These are phyloP conservation scores for Sabuloglossum arenarium DNA, from an alignment of 495 filamentous ascomycete genomes.

Conservation along the genomic window DNA sequence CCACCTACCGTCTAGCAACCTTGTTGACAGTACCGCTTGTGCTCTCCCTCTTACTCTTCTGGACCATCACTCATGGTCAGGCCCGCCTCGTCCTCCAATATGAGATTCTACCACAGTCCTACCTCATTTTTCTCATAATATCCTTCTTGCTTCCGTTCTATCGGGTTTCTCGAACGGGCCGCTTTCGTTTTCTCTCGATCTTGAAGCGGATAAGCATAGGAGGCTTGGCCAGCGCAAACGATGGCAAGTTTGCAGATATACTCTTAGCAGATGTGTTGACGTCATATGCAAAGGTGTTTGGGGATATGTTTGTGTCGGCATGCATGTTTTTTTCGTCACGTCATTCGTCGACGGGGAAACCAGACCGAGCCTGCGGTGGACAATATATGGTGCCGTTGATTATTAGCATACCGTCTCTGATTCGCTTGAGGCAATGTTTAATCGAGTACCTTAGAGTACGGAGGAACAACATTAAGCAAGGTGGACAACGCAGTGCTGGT, in stretches of 20 bases:
- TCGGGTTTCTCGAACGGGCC: conserved; percentile 46
- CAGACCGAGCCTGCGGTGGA: conserved; percentile 64
- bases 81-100: conserved; percentile 43
- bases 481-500: conserved; percentile 24
- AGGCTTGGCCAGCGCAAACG: conserved; percentile 55
- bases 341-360: conserved; percentile 52
- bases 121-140: conserved; percentile 46
- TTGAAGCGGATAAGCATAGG: conserved; percentile 56
- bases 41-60: conserved; percentile 59
- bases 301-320: conserved; percentile 65
- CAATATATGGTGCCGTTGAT: conserved; percentile 55
- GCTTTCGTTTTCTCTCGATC: conserved; percentile 48
- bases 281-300: conserved; percentile 78
- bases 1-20: conserved; percentile 63
- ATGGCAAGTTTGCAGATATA: conserved; percentile 86
- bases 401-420: conserved; percentile 58
- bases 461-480: conserved; percentile 17
- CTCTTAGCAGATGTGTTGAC: conserved; percentile 89
- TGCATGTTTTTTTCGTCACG: conserved; percentile 69
- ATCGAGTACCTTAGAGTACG: conserved; percentile 67
- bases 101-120: conserved; percentile 63
- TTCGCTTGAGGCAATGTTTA: conserved; percentile 80
- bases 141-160: conserved; percentile 56
- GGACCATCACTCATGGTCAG: conserved; percentile 51
- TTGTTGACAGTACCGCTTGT: conserved; percentile 47